Conservation (phyloP, 1,284 basidiomycete species). For the Pterula multifida region DNA sequence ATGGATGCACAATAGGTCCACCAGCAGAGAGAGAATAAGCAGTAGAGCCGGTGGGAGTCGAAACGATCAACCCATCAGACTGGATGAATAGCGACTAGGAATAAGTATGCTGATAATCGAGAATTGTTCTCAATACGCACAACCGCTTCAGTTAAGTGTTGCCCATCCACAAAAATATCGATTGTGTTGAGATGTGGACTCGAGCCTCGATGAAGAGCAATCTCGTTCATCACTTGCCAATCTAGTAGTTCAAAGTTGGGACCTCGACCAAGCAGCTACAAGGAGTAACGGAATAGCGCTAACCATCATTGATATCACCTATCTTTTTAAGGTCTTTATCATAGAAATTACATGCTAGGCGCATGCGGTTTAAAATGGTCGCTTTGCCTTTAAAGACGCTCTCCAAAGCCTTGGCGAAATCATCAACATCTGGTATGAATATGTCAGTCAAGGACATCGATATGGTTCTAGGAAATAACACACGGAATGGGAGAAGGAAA, state of each 20-base stretch:
- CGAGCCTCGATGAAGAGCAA: constrained; percentile 84
- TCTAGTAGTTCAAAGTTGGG: constrained; percentile 30
- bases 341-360: constrained; percentile 71
- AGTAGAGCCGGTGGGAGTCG: constrained; percentile 94
- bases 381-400: constrained; percentile 66
- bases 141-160: constrained; percentile 91
- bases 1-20: constrained; percentile 93
- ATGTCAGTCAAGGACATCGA: constrained; percentile 2
- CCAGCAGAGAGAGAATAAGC: constrained; percentile 95
- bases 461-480: constrained; percentile 20
- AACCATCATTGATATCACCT: constrained; percentile 43
- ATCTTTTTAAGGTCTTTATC: constrained; percentile 48
- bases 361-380: constrained; percentile 79
- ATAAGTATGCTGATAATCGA: constrained; percentile 4
- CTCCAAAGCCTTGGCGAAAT: constrained; percentile 69
- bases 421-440: constrained; percentile 60
- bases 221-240: constrained; percentile 97
- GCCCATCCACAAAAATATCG: constrained; percentile 90
- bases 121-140: constrained; percentile 54
- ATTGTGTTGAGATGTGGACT: constrained; percentile 91
- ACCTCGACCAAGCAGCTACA: too few species aligned
- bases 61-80: constrained; percentile 92
- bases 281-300: constrained; percentile 12
- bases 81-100: constrained; percentile 25
- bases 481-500: constrained; percentile 89